Percentiles rank a stretch among this genome's conserved stretches.
Conservation (phyloP, 331 rosid genomes). For the Stylosanthes scabra region DNA sequence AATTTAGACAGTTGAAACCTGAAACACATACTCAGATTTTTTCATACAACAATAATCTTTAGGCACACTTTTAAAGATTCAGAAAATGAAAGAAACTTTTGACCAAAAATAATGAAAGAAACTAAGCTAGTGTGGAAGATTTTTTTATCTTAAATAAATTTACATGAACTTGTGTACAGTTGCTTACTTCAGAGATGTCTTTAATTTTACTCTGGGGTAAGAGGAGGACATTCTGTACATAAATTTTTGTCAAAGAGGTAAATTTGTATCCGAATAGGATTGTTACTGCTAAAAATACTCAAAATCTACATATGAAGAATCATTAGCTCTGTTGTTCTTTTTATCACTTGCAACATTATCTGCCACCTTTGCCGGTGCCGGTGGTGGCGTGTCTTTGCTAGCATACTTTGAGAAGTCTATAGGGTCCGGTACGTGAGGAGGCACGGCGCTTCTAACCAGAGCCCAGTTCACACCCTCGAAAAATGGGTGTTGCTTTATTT, state of each 20-base stretch:
- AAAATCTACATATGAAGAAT: conserved; percentile 64
- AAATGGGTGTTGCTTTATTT: conserved; percentile 82
- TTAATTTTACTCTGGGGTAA: conserved; percentile 26
- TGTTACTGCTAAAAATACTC: conserved; percentile 73
- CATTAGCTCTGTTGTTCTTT: conserved; percentile 23
- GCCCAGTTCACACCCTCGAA: conserved; percentile 95
- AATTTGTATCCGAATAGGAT: conserved; percentile 2
- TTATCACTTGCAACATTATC: conserved; percentile 44
- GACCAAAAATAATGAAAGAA: not conserved
- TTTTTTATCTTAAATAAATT: conserved; percentile 30
- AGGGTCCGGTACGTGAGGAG: conserved; percentile 78
- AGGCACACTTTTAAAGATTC: conserved; percentile 18
- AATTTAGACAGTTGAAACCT: not conserved
- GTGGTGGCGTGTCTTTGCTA: conserved; percentile 53
- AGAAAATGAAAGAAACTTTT: not conserved
- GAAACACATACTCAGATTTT: conserved; percentile 19
- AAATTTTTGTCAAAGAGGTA: conserved; percentile 34
- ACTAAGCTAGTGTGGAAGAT: not conserved
- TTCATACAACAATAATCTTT: not conserved
- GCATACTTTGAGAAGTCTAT: conserved; percentile 70
- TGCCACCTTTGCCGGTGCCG: conserved; percentile 52
- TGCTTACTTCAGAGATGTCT: conserved; percentile 20
- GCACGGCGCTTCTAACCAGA: conserved; percentile 78
- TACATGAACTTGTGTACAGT: conserved; percentile 42
- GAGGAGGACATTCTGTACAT: conserved; percentile 47